These are phyloP conservation scores for Thelonectria discophora DNA, from an alignment of 2,329 filamentous ascomycete species.

Conservation along the genomic window DNA sequence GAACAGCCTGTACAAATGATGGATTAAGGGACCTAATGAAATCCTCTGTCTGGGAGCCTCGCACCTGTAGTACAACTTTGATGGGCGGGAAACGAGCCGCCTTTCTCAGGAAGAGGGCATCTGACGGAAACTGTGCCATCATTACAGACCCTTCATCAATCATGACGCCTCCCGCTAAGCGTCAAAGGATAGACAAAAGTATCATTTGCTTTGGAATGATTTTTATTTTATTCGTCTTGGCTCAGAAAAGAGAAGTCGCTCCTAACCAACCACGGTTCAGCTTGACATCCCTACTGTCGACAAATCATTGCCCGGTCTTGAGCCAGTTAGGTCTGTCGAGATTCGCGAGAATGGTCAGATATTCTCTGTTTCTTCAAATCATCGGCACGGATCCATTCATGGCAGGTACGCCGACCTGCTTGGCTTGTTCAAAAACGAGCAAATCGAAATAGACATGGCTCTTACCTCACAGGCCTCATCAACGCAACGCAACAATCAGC, in stretches of 20 bases:
- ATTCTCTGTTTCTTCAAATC: background rate
- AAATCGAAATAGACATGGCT: background rate
- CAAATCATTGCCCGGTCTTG: background rate
- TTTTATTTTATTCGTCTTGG: background rate
- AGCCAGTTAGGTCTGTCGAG: background rate
- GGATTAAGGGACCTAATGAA: background rate
- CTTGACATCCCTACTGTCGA: background rate
- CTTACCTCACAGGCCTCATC: background rate
- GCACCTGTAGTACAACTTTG: slow-evolving; percentile 6
- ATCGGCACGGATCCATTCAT: background rate
- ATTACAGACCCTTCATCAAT: too few relatives aligned
- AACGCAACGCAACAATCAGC: background rate
- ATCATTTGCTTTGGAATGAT: background rate
- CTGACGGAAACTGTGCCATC: background rate
- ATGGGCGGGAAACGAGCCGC: background rate
- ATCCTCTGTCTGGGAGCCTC: background rate
- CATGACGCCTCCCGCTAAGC: background rate
- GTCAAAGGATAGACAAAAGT: background rate
- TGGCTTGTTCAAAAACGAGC: background rate
- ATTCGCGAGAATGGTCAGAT: background rate
- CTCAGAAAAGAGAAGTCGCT: background rate
- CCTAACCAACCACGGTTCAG: background rate
- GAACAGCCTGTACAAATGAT: background rate
- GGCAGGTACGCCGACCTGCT: background rate
- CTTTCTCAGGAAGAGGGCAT: background rate